Conservation (phyloP, 1,139 yeast genomes). For the Spathaspora jeffriesii region DNA sequence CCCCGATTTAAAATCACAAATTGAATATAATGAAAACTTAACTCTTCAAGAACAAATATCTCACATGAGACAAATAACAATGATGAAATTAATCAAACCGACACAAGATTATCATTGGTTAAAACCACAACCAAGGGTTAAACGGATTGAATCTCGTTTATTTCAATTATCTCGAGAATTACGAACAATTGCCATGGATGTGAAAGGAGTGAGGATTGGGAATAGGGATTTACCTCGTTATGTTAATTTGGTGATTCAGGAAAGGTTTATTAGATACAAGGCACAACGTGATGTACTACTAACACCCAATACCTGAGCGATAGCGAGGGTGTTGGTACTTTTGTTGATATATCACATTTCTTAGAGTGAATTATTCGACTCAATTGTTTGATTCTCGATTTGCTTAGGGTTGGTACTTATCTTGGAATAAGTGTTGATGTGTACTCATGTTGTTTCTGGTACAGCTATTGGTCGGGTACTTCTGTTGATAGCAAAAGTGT, state of each 20-base stretch:
- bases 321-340: too few relatives aligned
- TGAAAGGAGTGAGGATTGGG: slow-evolving; percentile 17
- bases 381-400: too few relatives aligned
- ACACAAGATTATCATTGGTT: slow-evolving; percentile 21
- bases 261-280: slow-evolving; percentile 11
- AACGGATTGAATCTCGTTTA: slow-evolving; percentile 10
- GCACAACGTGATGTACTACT: too few relatives aligned
- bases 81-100: background rate
- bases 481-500: too few relatives aligned
- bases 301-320: too few relatives aligned
- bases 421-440: too few relatives aligned
- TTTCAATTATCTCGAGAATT: slow-evolving; percentile 14
- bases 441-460: too few relatives aligned
- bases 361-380: too few relatives aligned
- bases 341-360: too few relatives aligned
- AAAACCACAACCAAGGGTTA: background rate
- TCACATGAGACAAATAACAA: slow-evolving; percentile 28
- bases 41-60: slow-evolving; percentile 38
- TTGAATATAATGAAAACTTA: slow-evolving; percentile 27
- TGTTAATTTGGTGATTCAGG: slow-evolving; percentile 15
- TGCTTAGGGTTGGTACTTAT: too few relatives aligned
- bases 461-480: too few relatives aligned
- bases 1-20: slow-evolving; percentile 28
- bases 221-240: slow-evolving; percentile 19
- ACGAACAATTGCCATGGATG: slow-evolving; percentile 15